A percentile compares a stretch with the other conserved stretches of the same genome.
phyloP scores from a whole-genome alignment of 495 filamentous ascomycete species.

The Penicillium argentinense region DNA sequence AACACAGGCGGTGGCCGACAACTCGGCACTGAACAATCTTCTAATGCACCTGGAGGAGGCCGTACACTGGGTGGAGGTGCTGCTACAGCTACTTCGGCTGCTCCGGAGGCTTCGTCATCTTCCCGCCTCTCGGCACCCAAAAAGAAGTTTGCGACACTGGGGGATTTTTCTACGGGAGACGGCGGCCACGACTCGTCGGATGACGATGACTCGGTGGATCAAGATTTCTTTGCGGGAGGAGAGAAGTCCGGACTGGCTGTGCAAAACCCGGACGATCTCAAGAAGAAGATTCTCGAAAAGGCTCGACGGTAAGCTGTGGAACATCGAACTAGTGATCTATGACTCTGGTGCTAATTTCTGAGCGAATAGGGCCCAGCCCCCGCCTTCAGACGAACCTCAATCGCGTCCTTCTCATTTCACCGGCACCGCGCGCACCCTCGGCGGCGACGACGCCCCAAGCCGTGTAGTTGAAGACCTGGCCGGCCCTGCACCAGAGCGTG shows the following conservation, averaged over 20 bases:
- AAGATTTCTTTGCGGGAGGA: constrained; percentile 90
- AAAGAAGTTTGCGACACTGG: constrained; percentile 58
- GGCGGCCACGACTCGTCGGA: constrained; percentile 63
- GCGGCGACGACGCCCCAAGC: constrained; percentile 83
- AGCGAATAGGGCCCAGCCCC: constrained; percentile 53
- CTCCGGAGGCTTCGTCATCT: constrained; percentile 31
- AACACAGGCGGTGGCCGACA: constrained; percentile 31
- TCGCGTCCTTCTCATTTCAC: constrained; percentile 65
- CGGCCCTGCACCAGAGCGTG: constrained; percentile 38
- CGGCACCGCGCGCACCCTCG: constrained; percentile 81
- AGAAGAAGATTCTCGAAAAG: constrained; percentile 77
- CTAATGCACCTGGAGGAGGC: constrained; percentile 17
- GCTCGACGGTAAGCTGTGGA: constrained; percentile 64
- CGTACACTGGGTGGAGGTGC: constrained; percentile 36
- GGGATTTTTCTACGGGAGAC: constrained; percentile 43
- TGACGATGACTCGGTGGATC: constrained; percentile 60
- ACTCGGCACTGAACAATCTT: constrained; percentile 27
- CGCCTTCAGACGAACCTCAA: constrained; percentile 55
- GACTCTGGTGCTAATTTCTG: constrained; percentile 1
- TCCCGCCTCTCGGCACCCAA: constrained; percentile 33
- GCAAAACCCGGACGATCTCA: constrained; percentile 78
- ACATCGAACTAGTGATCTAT: not conserved
- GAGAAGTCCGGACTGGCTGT: constrained; percentile 97
- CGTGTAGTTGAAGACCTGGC: constrained; percentile 66
- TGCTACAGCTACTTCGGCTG: constrained; percentile 31